Conservation (phyloP, 2,329 filamentous ascomycete species). For the Fusarium temperatum region DNA sequence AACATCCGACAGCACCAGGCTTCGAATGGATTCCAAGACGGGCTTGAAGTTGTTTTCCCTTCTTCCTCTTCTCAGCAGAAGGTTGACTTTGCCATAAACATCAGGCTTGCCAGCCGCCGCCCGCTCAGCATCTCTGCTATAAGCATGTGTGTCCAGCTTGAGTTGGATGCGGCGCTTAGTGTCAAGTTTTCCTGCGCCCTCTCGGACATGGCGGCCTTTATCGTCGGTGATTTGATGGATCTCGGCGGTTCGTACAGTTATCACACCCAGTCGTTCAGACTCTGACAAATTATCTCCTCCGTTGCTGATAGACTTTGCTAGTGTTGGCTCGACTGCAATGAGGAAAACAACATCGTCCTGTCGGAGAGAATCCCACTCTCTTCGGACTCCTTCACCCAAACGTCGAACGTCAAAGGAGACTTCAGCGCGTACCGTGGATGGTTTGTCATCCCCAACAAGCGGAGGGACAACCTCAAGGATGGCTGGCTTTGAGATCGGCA, state of each 20-base stretch:
- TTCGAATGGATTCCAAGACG: conserved; percentile 89
- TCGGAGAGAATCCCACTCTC: conserved; percentile 89
- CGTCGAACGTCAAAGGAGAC: conserved; percentile 84
- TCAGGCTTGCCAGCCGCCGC: conserved; percentile 74
- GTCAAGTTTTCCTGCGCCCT: conserved; percentile 68
- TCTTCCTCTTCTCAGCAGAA: conserved; percentile 82
- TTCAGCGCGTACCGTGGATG: conserved; percentile 87
- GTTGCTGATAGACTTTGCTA: conserved; percentile 62
- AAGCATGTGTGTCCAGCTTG: conserved; percentile 81
- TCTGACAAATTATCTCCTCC: conserved; percentile 55
- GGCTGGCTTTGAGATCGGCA: conserved; percentile 84
- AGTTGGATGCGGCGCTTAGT: conserved; percentile 78
- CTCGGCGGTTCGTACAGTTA: conserved; percentile 81
- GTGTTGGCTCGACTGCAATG: conserved; percentile 74
- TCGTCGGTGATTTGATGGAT: conserved; percentile 88
- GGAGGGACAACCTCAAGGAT: conserved; percentile 87
- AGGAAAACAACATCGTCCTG: conserved; percentile 92
- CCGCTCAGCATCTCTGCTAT: conserved; percentile 77
- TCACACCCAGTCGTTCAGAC: conserved; percentile 72
- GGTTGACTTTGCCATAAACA: conserved; percentile 84
- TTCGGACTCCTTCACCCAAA: conserved; percentile 77
- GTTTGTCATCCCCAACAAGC: conserved; percentile 82
- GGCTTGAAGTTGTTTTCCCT: conserved; percentile 98
- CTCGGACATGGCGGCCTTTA: conserved; percentile 76
- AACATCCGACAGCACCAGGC: conserved; percentile 83